A percentile compares a stretch with the other conserved stretches of the same genome.
These are phyloP conservation scores for Coleophoma crateriformis DNA, from an alignment of 2,329 filamentous ascomycete genomes.

Conservation along the genomic window DNA sequence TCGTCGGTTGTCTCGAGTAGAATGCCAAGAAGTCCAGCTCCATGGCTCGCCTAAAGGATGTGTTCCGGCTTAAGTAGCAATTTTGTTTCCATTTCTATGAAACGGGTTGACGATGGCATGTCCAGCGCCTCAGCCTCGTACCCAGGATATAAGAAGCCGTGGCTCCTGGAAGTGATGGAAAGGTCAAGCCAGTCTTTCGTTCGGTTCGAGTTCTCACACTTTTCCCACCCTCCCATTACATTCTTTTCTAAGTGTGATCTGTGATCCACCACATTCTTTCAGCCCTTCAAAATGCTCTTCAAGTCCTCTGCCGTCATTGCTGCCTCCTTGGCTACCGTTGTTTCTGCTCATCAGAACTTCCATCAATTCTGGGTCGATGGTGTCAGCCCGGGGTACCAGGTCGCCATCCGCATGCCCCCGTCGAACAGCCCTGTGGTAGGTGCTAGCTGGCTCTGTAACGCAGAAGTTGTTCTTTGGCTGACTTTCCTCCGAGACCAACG, in stretches of 20 bases:
- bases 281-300: conserved; percentile 21
- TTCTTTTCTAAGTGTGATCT: conserved; percentile 15
- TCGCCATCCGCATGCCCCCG: conserved; percentile 35
- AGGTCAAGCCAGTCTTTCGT: too few species aligned
- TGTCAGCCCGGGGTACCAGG: conserved; percentile 27
- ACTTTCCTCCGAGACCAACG: conserved; percentile 26
- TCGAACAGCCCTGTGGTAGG: conserved; percentile 42
- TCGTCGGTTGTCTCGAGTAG: too few species aligned
- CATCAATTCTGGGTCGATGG: conserved; percentile 36
- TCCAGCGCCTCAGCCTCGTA: too few species aligned
- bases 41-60: too few species aligned
- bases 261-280: conserved; percentile 16
- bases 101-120: too few species aligned
- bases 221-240: conserved; percentile 1
- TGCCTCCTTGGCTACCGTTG: conserved; percentile 20
- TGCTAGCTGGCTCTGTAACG: neutral
- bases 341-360: conserved; percentile 33
- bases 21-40: too few species aligned
- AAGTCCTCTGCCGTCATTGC: conserved; percentile 12
- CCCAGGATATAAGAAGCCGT: too few species aligned
- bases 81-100: too few species aligned
- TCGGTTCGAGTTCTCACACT: too few species aligned
- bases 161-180: too few species aligned
- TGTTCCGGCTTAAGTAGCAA: too few species aligned
- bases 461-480: too few species aligned